Evolutionary conservation across 2,329 filamentous ascomycete genomes (phyloP).

Genomic region (Purpureocillium takamizusanense): DNA sequence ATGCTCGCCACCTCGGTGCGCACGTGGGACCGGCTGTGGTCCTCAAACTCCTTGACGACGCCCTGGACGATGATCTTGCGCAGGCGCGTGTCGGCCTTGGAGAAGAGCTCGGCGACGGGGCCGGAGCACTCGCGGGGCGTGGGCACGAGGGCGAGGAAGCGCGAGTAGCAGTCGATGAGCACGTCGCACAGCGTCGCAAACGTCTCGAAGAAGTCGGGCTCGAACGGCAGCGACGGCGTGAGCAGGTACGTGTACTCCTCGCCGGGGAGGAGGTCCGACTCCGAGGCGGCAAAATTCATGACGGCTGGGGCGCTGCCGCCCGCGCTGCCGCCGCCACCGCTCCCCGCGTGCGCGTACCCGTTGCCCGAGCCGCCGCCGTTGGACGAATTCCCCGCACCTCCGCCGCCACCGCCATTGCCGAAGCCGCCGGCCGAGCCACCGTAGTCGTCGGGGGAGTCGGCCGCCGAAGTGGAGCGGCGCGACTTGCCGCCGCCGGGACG

Average conservation of each 20-base stretch:
- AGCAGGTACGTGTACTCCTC: conserved; percentile 84
- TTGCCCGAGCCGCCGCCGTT: no score
- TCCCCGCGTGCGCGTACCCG: no score
- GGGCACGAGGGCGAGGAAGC: conserved; percentile 66
- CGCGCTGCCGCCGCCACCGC: conserved; percentile 15
- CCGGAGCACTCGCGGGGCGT: conserved; percentile 64
- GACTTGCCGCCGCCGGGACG: conserved; percentile 48
- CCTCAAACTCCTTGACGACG: conserved; percentile 88
- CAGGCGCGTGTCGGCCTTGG: conserved; percentile 78
- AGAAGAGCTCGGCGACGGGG: conserved; percentile 72
- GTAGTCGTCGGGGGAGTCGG: conserved; percentile 15
- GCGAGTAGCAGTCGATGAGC: conserved; percentile 82
- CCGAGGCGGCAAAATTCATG: conserved; percentile 49
- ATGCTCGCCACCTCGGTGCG: conserved; percentile 78
- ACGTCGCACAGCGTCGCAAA: conserved; percentile 95
- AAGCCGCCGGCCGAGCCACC: no score
- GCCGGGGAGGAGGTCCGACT: conserved; percentile 62
- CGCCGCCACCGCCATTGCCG: no score
- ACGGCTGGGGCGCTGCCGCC: conserved; percentile 30
- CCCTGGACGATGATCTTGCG: conserved; percentile 83
- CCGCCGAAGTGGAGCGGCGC: conserved; percentile 41
- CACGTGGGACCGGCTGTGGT: conserved; percentile 65
- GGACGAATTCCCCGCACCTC: no score
- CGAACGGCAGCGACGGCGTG: conserved; percentile 88
- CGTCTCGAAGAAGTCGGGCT: conserved; percentile 94